Base-by-base conservation (phyloP, 1,284 basidiomycete genomes). In the Fomitopsis palustris region DNA sequence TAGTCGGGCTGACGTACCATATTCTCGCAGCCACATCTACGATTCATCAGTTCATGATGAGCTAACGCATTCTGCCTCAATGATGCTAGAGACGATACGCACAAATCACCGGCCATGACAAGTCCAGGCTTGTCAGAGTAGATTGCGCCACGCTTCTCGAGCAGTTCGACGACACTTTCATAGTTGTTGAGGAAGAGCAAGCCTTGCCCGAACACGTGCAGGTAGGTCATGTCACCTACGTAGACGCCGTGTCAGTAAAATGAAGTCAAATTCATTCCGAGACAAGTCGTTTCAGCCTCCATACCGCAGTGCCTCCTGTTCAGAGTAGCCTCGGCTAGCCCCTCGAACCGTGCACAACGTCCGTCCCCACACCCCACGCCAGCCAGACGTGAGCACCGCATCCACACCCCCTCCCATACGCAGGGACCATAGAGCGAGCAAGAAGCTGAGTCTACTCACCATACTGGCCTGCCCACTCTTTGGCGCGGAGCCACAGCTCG, bases 41-140 rank as follows among this genome's bases (percentile, higher is more conserved):
- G 29, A 51, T 64, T 29, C 56, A 68, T 63, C 35, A 61, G 29
- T 69, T 62, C 31, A 60, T 65, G 33, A 41, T 53, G 37, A 38
- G 43, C 56, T 38, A 37, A 57, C 54, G 8, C 45, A 27, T 47
- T 17, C 49, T 31, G 17, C 17, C 53, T 21, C 45, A 56, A 56
- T 56, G 59, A n/a, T 27, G 59, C 10, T 37, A 38, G 47, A 25
- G 47, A 57, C 37, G 41, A 19, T 25, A 70, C 74, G 53, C 65
- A 78, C 68, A 90, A 75, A 62, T 90, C 75, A 51, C 74, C 73
- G 47, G 76, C 77, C 88, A 90, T 90, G 56, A 86, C 75, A 37
- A 90, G 74, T 37, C 76, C 75, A 0, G 87, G 86, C 66, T 86
- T 88, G 72, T 90, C 88, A 21, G 86, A 84, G 70, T 90, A 91